Evolutionary conservation across 768 basidiomycete species (phyloP).

Genomic region (Amanita thiersii): DNA sequence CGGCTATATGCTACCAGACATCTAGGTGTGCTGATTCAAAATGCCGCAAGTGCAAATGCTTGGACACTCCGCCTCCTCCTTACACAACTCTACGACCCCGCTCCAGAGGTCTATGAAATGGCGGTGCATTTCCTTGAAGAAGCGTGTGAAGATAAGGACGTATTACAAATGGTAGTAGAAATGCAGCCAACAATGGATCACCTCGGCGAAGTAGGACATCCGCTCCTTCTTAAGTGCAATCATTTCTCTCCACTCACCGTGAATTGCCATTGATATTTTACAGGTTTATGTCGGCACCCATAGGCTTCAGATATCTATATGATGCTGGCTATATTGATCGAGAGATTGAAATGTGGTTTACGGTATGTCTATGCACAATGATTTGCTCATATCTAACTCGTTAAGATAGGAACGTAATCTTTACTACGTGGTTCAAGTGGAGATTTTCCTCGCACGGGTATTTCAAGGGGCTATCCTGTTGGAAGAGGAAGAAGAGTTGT

Average conservation of each 20-base stretch:
- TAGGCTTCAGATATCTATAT: slow-evolving; percentile 89
- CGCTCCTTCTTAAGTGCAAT: slow-evolving; percentile 75
- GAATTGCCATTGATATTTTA: slow-evolving; percentile 3
- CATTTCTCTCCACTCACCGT: not conserved
- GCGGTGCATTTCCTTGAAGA: slow-evolving; percentile 87
- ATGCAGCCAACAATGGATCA: slow-evolving; percentile 96
- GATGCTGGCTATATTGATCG: slow-evolving; percentile 89
- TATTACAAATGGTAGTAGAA: slow-evolving; percentile 84
- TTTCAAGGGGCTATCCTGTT: slow-evolving; percentile 50
- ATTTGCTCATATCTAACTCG: not conserved
- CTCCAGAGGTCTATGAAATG: slow-evolving; percentile 81
- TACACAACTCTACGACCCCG: slow-evolving; percentile 93
- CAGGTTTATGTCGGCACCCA: slow-evolving; percentile 91
- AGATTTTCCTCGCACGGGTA: slow-evolving; percentile 80
- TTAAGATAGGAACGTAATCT: slow-evolving; percentile 79
- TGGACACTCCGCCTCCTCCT: slow-evolving; percentile 91
- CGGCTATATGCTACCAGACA: slow-evolving; percentile 85
- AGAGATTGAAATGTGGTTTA: slow-evolving; percentile 95
- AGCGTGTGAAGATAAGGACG: slow-evolving; percentile 77
- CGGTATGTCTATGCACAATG: slow-evolving; percentile 44
- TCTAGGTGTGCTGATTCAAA: slow-evolving; percentile 73
- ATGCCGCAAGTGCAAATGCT: slow-evolving; percentile 53
- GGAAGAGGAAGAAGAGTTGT: slow-evolving; percentile 59
- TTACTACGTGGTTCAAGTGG: slow-evolving; percentile 89
- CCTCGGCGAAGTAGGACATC: slow-evolving; percentile 87